Base-by-base conservation (phyloP, 768 basidiomycete genomes). In the Termitomyces sp. region DNA sequence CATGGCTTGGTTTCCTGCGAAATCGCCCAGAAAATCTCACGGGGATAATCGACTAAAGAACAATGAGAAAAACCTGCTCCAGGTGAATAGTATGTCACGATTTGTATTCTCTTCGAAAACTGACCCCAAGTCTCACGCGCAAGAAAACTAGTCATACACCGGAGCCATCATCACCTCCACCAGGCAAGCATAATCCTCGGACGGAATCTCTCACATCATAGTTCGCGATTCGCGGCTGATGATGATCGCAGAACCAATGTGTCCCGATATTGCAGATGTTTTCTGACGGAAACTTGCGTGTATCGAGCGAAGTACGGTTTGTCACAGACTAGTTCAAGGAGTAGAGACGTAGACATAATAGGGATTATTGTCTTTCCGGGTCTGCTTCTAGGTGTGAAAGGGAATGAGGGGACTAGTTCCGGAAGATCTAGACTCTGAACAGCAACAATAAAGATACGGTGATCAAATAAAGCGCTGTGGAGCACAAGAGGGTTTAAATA, bases 221-320 rank as follows among this genome's bases (percentile, higher is more conserved):
- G 34, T 55, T 55, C 55, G 55, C 45, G 55, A 55, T 45, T 55
- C 55, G 55, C 55, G 55, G 55, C 24, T 46, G 44, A 55, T 55
- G 55, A 46, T 45, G 31, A 20, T 18, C 16, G 27, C 15, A 55
- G 20, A 27, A 34, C 22, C 44, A 55, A 22, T 15, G 18, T 8
- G 13, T 22, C 13, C 48, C n/a, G n/a, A 50, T 34, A 33, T 31
- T n/a, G 31, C 48, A 50, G n/a, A 20, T 34, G 12, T 33, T 33
- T 30, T 50, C 31, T 13, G n/a, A 27, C 6, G 2, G 18, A 48
- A 31, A 31, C 24, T 31, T 18, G 47, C 6, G 3, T 16, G 15
- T 18, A 47, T 11, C n/a, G 15, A 48, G 18, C 30, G 11, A 30
- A 47, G 16, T 31, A 16, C 37, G n/a, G 31, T 31, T 31, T 22